Percentiles rank a stretch among this genome's conserved stretches.
Evolutionary conservation across 1,284 basidiomycete species (phyloP).

Genomic region (Amylostereum areolatum): DNA sequence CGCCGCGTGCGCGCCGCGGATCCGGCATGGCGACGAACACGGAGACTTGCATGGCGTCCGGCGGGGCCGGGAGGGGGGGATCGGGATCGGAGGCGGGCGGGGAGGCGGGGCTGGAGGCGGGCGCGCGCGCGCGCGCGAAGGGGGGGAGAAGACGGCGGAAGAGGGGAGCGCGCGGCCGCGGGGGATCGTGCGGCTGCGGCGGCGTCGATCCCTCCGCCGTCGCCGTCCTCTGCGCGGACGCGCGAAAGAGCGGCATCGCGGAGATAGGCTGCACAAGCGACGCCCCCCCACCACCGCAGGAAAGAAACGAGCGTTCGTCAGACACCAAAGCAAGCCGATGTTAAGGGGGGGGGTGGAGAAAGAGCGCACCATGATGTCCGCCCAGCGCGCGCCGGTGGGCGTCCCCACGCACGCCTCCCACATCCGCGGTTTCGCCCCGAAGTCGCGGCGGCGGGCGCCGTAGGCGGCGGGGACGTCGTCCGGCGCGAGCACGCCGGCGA

Average conservation of each 20-base stretch:
- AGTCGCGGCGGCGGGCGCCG: slow-evolving; percentile 35
- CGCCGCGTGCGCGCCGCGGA: slow-evolving; percentile 21
- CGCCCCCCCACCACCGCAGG: no score
- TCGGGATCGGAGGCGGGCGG: slow-evolving; percentile 2
- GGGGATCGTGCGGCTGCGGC: not conserved
- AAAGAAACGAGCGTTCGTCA: not conserved
- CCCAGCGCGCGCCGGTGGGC: slow-evolving; percentile 35
- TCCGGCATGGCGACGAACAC: slow-evolving; percentile 63
- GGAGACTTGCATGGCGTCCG: slow-evolving; percentile 37
- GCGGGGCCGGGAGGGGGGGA: slow-evolving; percentile 7
- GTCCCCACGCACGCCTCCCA: slow-evolving; percentile 41
- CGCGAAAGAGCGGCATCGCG: not conserved
- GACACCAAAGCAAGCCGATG: not conserved
- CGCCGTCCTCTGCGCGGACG: not conserved
- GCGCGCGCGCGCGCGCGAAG: not conserved
- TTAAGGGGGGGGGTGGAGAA: not conserved
- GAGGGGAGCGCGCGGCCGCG: not conserved
- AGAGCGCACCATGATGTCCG: slow-evolving; percentile 39
- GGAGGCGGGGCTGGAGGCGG: slow-evolving; percentile 15
- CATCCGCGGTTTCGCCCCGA: slow-evolving; percentile 48
- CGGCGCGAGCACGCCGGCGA: slow-evolving; percentile 33
- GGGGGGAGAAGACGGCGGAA: not conserved
- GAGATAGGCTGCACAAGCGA: slow-evolving; percentile 5
- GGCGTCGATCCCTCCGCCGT: not conserved
- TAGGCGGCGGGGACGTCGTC: slow-evolving; percentile 24